Conservation (phyloP, 202 grass and related monocot genomes). For the Carex sylvatica region DNA sequence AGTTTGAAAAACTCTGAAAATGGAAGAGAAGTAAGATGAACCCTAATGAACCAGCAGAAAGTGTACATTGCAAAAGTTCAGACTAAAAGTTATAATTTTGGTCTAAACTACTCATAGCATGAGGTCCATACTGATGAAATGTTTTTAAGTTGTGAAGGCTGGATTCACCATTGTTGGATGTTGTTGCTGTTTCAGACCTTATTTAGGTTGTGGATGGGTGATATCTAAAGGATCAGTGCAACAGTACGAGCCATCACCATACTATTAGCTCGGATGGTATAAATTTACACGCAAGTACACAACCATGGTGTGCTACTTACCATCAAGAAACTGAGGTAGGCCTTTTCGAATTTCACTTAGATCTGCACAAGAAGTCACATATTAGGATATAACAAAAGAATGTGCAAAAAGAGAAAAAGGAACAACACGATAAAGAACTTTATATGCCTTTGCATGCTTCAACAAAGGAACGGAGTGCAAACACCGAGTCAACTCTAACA, state of each 20-base stretch:
- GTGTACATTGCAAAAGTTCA: background rate
- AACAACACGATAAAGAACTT: slow-evolving; percentile 9
- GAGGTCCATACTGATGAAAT: background rate
- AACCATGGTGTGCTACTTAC: slow-evolving; percentile 37
- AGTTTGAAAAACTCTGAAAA: slow-evolving; percentile 83
- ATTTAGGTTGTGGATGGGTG: background rate
- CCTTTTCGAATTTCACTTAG: slow-evolving; percentile 71
- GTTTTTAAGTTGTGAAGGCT: background rate
- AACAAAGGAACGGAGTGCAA: slow-evolving; percentile 85
- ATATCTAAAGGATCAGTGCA: background rate
- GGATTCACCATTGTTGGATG: background rate
- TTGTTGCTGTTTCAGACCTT: background rate
- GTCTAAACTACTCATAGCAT: background rate
- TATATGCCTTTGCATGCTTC: slow-evolving; percentile 79
- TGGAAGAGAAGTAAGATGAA: slow-evolving; percentile 25
- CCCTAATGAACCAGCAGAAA: background rate
- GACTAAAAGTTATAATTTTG: background rate
- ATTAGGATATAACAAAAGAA: background rate
- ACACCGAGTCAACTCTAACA: slow-evolving; percentile 86
- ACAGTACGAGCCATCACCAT: background rate
- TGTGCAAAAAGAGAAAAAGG: background rate
- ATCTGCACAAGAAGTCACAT: slow-evolving; percentile 43
- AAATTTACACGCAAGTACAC: background rate
- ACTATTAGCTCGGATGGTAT: background rate
- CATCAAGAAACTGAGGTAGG: slow-evolving; percentile 89